A percentile compares a stretch with the other conserved stretches of the same genome.
phyloP scores from a whole-genome alignment of 345 rosid genomes.

The Eucalyptus decipiens region DNA sequence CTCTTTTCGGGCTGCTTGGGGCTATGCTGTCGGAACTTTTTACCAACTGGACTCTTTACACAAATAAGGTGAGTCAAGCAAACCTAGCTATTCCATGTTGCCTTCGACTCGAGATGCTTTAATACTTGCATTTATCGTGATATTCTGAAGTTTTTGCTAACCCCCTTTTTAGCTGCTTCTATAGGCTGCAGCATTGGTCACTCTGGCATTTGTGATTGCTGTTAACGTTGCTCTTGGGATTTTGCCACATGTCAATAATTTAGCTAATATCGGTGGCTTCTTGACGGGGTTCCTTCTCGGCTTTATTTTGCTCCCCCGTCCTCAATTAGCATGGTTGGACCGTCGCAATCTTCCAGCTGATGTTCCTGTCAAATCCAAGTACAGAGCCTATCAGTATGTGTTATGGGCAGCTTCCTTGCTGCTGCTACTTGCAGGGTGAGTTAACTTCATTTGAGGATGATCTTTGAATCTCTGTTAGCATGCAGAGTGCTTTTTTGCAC shows the following conservation, averaged over 20 bases:
- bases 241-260: constrained; percentile 87
- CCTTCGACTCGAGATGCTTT: background rate
- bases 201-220: constrained; percentile 57
- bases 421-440: constrained; percentile 58
- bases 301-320: constrained; percentile 73
- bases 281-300: constrained; percentile 82
- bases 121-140: background rate
- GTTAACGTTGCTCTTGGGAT: constrained; percentile 73
- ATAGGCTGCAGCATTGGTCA: constrained; percentile 77
- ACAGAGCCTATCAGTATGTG: constrained; percentile 63
- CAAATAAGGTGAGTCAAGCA: constrained; percentile 49
- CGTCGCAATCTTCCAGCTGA: constrained; percentile 25
- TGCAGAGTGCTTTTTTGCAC: background rate
- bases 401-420: constrained; percentile 40
- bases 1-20: constrained; percentile 95
- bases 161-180: background rate
- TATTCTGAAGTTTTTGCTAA: background rate
- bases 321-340: constrained; percentile 68
- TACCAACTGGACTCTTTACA: constrained; percentile 82
- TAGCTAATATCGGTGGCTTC: constrained; percentile 90
- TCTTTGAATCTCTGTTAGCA: background rate
- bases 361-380: constrained; percentile 40
- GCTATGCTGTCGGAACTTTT: constrained; percentile 88
- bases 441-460: background rate
- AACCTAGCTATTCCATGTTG: background rate